Conservation (phyloP, 2,329 filamentous ascomycete species). For the Fusarium gaditjirri region DNA sequence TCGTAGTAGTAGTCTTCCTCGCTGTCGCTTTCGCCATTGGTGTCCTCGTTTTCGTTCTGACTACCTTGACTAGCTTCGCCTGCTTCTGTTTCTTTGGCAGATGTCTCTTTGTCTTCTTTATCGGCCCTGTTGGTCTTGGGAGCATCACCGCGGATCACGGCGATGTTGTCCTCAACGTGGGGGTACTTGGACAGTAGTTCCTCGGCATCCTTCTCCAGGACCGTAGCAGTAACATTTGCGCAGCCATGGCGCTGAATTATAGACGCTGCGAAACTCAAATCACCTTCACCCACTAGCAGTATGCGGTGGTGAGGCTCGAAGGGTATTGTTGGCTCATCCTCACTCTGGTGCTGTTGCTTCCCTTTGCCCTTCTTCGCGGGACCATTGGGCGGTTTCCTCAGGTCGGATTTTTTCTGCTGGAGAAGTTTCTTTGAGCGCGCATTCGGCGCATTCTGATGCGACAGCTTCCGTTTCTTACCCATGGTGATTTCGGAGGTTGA, state of each 20-base stretch:
- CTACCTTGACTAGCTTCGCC: slow-evolving; percentile 4
- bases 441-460: slow-evolving; percentile 37
- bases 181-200: slow-evolving; percentile 80
- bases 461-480: slow-evolving; percentile 58
- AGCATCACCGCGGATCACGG: slow-evolving; percentile 54
- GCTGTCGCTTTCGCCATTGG: slow-evolving; percentile 30
- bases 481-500: slow-evolving; percentile 39
- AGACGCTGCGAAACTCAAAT: slow-evolving; percentile 80
- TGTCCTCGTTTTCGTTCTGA: slow-evolving; percentile 22
- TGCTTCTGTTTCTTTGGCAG: not conserved
- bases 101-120: not conserved
- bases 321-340: slow-evolving; percentile 66
- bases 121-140: slow-evolving; percentile 29
- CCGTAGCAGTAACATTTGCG: slow-evolving; percentile 74
- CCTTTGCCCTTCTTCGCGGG: slow-evolving; percentile 38
- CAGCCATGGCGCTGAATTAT: slow-evolving; percentile 74
- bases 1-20: slow-evolving; percentile 32
- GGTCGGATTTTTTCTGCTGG: slow-evolving; percentile 29
- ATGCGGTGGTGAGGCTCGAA: slow-evolving; percentile 75
- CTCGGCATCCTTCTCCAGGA: slow-evolving; percentile 67
- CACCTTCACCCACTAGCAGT: slow-evolving; percentile 81
- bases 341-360: slow-evolving; percentile 43
- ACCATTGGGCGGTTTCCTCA: slow-evolving; percentile 37
- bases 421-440: slow-evolving; percentile 34
- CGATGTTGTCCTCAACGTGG: slow-evolving; percentile 69